These are phyloP conservation scores for Ceratocystis papillata DNA, from an alignment of 2,329 filamentous ascomycete genomes.

Conservation along the genomic window DNA sequence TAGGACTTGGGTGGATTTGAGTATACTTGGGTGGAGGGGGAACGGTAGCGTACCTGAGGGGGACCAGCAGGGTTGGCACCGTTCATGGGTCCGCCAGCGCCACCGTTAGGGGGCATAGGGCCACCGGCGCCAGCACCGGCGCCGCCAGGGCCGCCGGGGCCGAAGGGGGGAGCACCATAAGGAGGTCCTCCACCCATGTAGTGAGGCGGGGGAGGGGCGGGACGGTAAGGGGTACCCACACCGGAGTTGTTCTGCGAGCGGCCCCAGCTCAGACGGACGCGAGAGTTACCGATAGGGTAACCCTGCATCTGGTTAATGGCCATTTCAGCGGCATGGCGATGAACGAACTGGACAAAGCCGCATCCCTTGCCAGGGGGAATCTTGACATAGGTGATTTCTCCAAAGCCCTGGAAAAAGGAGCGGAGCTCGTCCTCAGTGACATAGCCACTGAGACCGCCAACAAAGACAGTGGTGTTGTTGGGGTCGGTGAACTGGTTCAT, in stretches of 20 bases:
- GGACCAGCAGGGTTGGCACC: constrained; percentile 34
- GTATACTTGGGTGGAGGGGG: constrained; percentile 1
- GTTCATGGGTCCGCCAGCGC: constrained; percentile 32
- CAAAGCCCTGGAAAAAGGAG: constrained; percentile 99
- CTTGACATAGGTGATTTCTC: constrained; percentile 99
- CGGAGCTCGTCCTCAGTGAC: constrained; percentile 99
- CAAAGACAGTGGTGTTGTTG: constrained; percentile 98
- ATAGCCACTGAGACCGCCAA: constrained; percentile 91
- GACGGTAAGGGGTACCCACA: constrained; percentile 91
- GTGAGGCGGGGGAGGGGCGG: constrained; percentile 60
- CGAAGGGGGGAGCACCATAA: constrained; percentile 40
- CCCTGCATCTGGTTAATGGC: constrained; percentile 99
- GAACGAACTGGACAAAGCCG: constrained; percentile 97
- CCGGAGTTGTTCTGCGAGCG: constrained; percentile 99
- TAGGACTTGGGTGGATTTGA: not conserved
- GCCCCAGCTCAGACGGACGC: constrained; percentile 94
- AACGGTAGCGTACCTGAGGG: constrained; percentile 32
- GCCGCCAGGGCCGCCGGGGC: constrained; percentile 37
- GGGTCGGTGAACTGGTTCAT: constrained; percentile 99
- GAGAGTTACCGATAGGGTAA: constrained; percentile 97
- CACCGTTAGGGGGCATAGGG: constrained; percentile 33
- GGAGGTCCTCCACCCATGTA: constrained; percentile 41
- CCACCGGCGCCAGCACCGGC: constrained; percentile 31
- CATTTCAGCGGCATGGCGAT: constrained; percentile 98
- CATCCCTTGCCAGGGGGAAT: constrained; percentile 98